These are phyloP conservation scores for Lodderomyces oxycetoniae DNA, from an alignment of 1,139 yeast genomes.

Conservation along the genomic window DNA sequence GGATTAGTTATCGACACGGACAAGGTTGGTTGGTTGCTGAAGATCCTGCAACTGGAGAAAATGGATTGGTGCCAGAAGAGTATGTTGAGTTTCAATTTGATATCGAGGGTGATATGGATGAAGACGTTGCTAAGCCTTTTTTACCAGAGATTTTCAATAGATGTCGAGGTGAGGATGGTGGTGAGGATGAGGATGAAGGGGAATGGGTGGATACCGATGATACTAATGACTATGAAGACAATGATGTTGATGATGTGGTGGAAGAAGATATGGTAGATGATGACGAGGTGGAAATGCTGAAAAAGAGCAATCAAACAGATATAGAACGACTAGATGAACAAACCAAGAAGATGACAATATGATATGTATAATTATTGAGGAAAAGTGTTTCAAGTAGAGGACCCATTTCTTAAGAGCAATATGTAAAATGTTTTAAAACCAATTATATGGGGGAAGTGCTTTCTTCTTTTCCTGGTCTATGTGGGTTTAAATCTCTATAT, in stretches of 20 bases:
- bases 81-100: conserved; percentile 62
- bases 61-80: conserved; percentile 95
- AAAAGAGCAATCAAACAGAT: too few relatives aligned
- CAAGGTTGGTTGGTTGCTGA: conserved; percentile 98
- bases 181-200: conserved; percentile 10
- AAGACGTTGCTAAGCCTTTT: conserved; percentile 44
- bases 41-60: conserved; percentile 70
- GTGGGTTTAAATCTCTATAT: too few relatives aligned
- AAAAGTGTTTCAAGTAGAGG: too few relatives aligned
- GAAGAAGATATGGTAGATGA: background rate
- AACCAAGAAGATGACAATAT: conserved; percentile 1
- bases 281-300: too few relatives aligned
- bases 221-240: background rate
- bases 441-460: too few relatives aligned
- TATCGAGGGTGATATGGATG: conserved; percentile 15
- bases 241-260: too few relatives aligned
- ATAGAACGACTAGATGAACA: conserved; percentile 1
- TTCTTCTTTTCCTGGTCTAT: too few relatives aligned
- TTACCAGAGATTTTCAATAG: conserved; percentile 41
- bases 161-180: conserved; percentile 16
- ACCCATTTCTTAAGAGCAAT: too few relatives aligned
- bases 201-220: conserved; percentile 28
- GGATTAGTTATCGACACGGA: conserved; percentile 89
- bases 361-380: too few relatives aligned
- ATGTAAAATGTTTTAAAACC: too few relatives aligned